Conservation (phyloP, 306 rosid genomes). For the Prunus padus region DNA sequence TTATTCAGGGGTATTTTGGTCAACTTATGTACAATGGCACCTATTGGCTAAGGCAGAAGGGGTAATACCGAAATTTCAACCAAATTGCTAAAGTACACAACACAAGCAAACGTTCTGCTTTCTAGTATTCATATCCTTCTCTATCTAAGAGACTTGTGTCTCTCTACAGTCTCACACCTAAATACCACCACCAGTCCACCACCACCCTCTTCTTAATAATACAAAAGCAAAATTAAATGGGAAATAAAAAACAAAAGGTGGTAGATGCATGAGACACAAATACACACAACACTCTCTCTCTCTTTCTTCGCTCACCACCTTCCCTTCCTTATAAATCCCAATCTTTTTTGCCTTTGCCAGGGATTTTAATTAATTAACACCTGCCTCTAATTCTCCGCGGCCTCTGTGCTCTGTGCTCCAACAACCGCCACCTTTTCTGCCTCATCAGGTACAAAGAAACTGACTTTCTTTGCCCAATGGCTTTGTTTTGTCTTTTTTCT, state of each 20-base stretch:
- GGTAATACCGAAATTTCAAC: conserved; percentile 50
- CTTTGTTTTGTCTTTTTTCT: conserved; percentile 17
- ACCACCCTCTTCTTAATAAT: conserved; percentile 34
- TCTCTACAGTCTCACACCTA: conserved; percentile 38
- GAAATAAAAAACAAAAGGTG: conserved; percentile 64
- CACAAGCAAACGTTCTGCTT: conserved; percentile 28
- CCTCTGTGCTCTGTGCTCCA: conserved; percentile 2
- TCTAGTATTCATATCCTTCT: conserved; percentile 16
- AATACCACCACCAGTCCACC: conserved; percentile 38
- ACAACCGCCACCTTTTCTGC: conserved; percentile 37
- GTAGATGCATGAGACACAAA: conserved; percentile 90
- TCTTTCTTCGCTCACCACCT: conserved; percentile 51
- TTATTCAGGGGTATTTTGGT: conserved; percentile 32
- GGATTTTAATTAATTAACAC: conserved; percentile 16
- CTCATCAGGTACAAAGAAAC: conserved; percentile 42
- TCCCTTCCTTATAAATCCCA: conserved; percentile 38
- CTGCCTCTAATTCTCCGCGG: conserved; percentile 29
- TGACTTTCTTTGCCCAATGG: conserved; percentile 26
- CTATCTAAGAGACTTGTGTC: conserved; percentile 32
- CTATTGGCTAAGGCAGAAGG: conserved; percentile 22
- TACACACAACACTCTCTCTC: conserved; percentile 25
- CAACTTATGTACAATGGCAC: conserved; percentile 1
- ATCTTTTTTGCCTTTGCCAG: conserved; percentile 15
- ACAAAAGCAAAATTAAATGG: conserved; percentile 1
- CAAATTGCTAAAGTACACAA: conserved; percentile 22